Base-by-base conservation (phyloP, 352 stramenopile genomes). In the Pythium chondricola region DNA sequence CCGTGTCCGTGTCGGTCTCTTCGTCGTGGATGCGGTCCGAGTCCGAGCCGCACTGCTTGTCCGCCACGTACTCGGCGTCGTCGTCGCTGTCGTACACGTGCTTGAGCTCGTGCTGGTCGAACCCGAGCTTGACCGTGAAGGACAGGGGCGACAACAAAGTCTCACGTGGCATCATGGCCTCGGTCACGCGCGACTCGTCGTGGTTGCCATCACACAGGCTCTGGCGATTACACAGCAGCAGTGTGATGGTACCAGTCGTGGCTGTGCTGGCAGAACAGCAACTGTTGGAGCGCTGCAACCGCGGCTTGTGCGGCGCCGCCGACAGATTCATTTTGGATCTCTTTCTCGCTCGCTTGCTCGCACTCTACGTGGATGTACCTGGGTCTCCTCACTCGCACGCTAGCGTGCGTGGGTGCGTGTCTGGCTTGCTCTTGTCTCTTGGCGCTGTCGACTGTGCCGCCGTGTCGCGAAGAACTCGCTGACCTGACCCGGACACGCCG, bases 41-140 rank as follows among this genome's bases (percentile, higher is more conserved):
- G 36, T 53, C 36, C n/a, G 18, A 22, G 24, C 48, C 43, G 22
- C 9, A n/a, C 27, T 49, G 33, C 35, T 46, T 46, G 43, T 49
- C 32, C 20, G 7, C 38, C 6, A 30, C 40, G 16, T 48, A 37
- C 27, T 35, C 36, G 8, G 46, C 26, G 7, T 50, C 48, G 20
- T 55, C 38, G 6, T 59, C 51, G 26, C 53, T 53, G 56, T 65
- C 56, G 38, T 49, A 57, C 35, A 55, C 59, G 33, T 31, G 39
- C 24, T 35, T n/a, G 20, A 44, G 40, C 29, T 25, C 8, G 2
- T 37, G 26, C 2, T 18, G 30, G 24, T 45, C 3, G 44, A 46
- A 10, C 35, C 56, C 41, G 14, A 55, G 4, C 11, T 30, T 42
- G 30, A 48, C 41, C 31, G 33, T 41, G 10, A 31, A 32, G 22